Base-by-base conservation (phyloP, 805 yeast genomes). In the Teunomyces aglyptinius region DNA sequence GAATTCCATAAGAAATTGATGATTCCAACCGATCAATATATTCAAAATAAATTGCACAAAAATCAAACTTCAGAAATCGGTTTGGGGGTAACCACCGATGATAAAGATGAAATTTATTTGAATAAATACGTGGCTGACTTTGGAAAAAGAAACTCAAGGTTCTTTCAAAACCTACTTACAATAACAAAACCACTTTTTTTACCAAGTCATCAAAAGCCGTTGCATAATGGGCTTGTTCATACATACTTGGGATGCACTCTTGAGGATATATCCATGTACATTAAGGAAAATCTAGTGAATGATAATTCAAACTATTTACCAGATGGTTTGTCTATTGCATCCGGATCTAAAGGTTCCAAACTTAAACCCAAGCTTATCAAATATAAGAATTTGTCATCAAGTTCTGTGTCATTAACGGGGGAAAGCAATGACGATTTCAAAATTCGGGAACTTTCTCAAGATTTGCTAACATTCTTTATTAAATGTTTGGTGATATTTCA, bases 21-120 rank as follows among this genome's bases (percentile, higher is more conserved):
- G 53, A 44, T 60, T 7, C 73, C 73, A 4, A 66, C 70, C 1
- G 73, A 68, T 44, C 73, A 67, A 49, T 68, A 55, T 42, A 41
- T 68, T 11, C 65, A 52, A 46, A 53, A 49, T 26, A 61, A 56
- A 41, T 15, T 40, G 13, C 59, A 58, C 36, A 55, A 55, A 36
- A 38, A 49, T 20, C 54, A 28, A 10, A 29, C 38, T 6, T 49
- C 29, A 31, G 63, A 56, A 13, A 33, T 53, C 13, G 63, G 65
- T 7, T 38, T 61, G 13, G 65, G 65, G 6, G 57, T 62, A 7
- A 15, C 13, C 5, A 51, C 49, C 7, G 47, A 48, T 3, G 51
- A 46, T 3, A 39, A 41, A 10, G 49, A 45, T 18, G 42, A 46
- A 16, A 57, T 50, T 7, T 51, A 49, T 19, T 41, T 47, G 3